A percentile compares a stretch with the other conserved stretches of the same genome.
These are phyloP conservation scores for Colletotrichum siamense DNA, from an alignment of 2,329 filamentous ascomycete species.

Conservation along the genomic window DNA sequence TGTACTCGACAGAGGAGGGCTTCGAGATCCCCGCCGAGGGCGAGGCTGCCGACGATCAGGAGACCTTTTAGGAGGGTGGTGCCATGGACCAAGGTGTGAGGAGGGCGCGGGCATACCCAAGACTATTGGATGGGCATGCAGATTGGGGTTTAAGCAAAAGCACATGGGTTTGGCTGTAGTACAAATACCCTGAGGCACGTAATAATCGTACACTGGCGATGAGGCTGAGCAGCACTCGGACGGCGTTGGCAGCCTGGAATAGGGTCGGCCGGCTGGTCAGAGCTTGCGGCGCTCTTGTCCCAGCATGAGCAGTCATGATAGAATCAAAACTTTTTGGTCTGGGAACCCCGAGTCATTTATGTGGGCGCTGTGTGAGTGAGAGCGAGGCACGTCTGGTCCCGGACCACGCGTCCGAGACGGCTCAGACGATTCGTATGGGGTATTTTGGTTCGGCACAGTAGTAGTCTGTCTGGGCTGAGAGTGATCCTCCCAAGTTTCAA, in stretches of 20 bases:
- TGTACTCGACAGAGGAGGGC: conserved; percentile 94
- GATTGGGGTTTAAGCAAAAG: conserved; percentile 3
- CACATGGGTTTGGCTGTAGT: conserved; percentile 20
- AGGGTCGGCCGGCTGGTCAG: not conserved
- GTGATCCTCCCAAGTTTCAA: not conserved
- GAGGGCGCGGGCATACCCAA: not conserved
- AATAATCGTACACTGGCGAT: conserved; percentile 20
- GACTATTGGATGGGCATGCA: not conserved
- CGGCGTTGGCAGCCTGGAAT: not conserved
- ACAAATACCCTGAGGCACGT: conserved; percentile 20
- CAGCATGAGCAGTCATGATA: conserved; percentile 13
- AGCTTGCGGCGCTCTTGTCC: not conserved
- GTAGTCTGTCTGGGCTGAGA: not conserved
- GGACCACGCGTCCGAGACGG: not conserved
- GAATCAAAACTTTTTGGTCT: conserved; percentile 10
- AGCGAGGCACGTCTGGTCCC: not conserved
- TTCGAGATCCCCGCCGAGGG: conserved; percentile 89
- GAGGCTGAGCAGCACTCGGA: conserved; percentile 4
- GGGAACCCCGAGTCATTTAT: not conserved
- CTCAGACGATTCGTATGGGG: not conserved
- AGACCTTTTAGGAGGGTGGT: conserved; percentile 67
- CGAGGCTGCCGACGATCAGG: conserved; percentile 76
- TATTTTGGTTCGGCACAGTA: not conserved
- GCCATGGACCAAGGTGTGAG: not conserved
- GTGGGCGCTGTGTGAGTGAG: not conserved